Base-by-base conservation (phyloP, 345 rosid species). In the Citrus sinensis region DNA sequence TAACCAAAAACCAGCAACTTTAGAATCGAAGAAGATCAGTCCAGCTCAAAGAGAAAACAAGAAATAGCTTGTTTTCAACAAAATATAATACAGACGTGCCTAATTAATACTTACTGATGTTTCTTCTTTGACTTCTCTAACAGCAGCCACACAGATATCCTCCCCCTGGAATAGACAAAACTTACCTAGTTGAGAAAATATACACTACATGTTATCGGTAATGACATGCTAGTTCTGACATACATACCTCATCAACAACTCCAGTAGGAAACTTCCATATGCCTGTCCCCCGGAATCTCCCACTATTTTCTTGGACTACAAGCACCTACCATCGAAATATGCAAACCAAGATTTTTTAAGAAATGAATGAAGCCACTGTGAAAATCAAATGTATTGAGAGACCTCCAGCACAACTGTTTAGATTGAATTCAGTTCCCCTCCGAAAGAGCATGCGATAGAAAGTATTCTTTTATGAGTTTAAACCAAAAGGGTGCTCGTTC, bases 111-210 rank as follows among this genome's bases (percentile, higher is more conserved):
- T 92, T 81, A 92, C 99, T 66, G 89, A 92, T 5, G 99, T 96
- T 87, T 91, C 99, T 91, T 96, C 97, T 85, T 94, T 90, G 58
- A 87, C 97, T 87, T 94, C 99, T 85, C 99, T 90, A 19, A 90
- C 85, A 20, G 94, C 97, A 70, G 97, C 95, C 37, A 68, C 82
- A 79, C 85, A 87, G 64, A 96, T 80, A 82, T 92, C 94, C 83
- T 96, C 97, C 30, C 98, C 99, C 98, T 96, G 84, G 22, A 80
- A 74, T 80, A 27, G 25, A 69, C 10, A 35, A 37, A 78, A 56
- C 35, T 76, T 25, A 32, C 20, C 29, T 11, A 63, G 17, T 54
- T 42, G 54, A 37, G 71, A 83, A 19, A 70, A 67, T 37, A 71
- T 11, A 51, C 24, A 58, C 29, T 24, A 5, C n/a, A 61, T 34